These are phyloP conservation scores for Bretschneidera sinensis DNA, from an alignment of 345 rosid species.

Conservation along the genomic window DNA sequence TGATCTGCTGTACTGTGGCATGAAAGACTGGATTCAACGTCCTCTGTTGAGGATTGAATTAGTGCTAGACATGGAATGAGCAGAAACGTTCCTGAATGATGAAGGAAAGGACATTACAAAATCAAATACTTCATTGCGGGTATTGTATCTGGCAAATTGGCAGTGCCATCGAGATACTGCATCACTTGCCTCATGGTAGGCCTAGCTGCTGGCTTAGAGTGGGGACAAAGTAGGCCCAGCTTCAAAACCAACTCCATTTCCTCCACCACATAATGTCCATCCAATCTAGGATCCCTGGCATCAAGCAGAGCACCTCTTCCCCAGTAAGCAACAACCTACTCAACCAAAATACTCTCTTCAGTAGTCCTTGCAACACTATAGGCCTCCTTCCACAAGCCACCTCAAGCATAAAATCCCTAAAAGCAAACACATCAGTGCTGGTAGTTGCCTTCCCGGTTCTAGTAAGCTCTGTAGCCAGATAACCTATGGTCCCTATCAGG, in stretches of 20 bases:
- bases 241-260: conserved; percentile 34
- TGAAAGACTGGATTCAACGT: conserved; percentile 12
- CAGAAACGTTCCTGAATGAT: conserved; percentile 4
- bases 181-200: conserved; percentile 27
- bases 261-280: conserved; percentile 21
- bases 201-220: conserved; percentile 18
- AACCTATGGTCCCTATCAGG: conserved; percentile 42
- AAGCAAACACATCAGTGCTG: conserved; percentile 37
- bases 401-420: conserved; percentile 44
- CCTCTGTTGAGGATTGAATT: conserved; percentile 22
- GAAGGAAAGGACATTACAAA: neutral
- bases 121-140: neutral
- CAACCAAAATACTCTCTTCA: conserved; percentile 28
- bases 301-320: conserved; percentile 13
- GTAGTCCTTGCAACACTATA: conserved; percentile 7
- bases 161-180: conserved; percentile 30
- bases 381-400: conserved; percentile 52
- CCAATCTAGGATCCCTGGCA: conserved; percentile 28
- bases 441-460: conserved; percentile 39
- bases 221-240: conserved; percentile 32
- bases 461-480: conserved; percentile 45
- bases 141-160: conserved; percentile 6
- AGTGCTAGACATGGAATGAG: conserved; percentile 15
- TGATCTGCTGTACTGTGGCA: too few relatives aligned
- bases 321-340: conserved; percentile 35